These are phyloP conservation scores for Zasmidium cellare DNA, from an alignment of 2,329 filamentous ascomycete genomes.

Conservation along the genomic window DNA sequence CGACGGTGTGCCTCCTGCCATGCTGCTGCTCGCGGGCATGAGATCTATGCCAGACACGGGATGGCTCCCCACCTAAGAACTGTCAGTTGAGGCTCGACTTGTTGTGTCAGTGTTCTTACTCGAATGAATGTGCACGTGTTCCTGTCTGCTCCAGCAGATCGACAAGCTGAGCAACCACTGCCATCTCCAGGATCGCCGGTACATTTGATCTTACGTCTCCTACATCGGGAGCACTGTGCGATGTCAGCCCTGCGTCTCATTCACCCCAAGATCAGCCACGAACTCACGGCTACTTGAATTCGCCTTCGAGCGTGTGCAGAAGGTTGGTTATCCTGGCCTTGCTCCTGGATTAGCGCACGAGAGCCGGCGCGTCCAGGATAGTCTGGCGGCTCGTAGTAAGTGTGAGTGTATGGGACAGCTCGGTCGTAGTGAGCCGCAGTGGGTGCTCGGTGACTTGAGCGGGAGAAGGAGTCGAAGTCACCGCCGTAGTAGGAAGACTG, in stretches of 20 bases:
- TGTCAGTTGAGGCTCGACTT: constrained; percentile 1
- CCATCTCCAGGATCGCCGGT: constrained; percentile 79
- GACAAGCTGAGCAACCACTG: constrained; percentile 81
- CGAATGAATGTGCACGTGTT: constrained; percentile 73
- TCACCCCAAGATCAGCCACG: constrained; percentile 11
- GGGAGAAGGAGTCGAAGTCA: constrained; percentile 28
- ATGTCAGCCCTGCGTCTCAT: constrained; percentile 10
- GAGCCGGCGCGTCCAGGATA: constrained; percentile 22
- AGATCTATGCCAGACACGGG: constrained; percentile 18
- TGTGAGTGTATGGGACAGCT: constrained; percentile 24
- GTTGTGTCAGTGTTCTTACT: constrained; percentile 47
- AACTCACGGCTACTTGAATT: constrained; percentile 54
- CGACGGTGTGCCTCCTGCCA: constrained; percentile 8
- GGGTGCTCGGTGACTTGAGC: constrained; percentile 22
- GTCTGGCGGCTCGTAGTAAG: constrained; percentile 27
- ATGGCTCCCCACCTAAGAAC: constrained; percentile 19
- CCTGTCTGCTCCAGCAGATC: constrained; percentile 65
- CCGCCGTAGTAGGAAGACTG: constrained; percentile 31
- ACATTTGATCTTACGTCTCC: constrained; percentile 92
- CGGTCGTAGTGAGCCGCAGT: constrained; percentile 29
- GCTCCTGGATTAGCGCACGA: constrained; percentile 30
- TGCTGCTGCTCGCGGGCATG: constrained; percentile 14
- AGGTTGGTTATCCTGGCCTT: constrained; percentile 36
- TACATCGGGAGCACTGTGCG: constrained; percentile 77
- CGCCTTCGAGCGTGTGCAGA: constrained; percentile 47